Base-by-base conservation (phyloP, 139 green algal species). In the Tetradesmus lagerheimii region DNA sequence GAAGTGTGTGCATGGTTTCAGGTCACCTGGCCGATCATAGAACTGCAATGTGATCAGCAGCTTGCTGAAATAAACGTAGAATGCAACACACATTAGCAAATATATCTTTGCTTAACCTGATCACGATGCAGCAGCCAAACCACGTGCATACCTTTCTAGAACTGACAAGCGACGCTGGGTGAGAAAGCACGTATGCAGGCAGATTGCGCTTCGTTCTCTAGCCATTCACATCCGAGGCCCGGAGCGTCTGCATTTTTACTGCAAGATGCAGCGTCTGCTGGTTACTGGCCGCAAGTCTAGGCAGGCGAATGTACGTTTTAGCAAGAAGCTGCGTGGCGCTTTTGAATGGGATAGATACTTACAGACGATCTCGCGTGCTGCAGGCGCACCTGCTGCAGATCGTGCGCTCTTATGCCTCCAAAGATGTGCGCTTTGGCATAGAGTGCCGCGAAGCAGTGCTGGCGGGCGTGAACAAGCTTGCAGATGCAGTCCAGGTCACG, bases 401-500 rank as follows among this genome's bases (percentile, higher is more conserved):
- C 3, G 82, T 91, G 38, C 95, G 96, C 50, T 93, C 75, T 67
- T 99, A 96, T 82, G 97, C 97, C 29, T 95, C 97, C 41, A 99
- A 99, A 93, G 98, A 99, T 35, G 91, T 99, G 31, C 93, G 94
- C 4, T 99, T 99, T 92, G 98, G 98, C 85, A 96, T 98, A 29
- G 98, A 99, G 47, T 98, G 95, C 89, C 93, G 98, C 3, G 95
- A 97, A 6, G 93, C 93, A 31, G 96, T 99, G 38, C 95, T 99
- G 29, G 89, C 88, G 1, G 98, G 98, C 45, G 96, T 99, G 6
- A 98, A 99, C 86, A 97, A 97, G 91, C 95, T 99, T 25, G 98
- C 98, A 3, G 98, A 99, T 92, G 98, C 98, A 20, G 98, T 99
- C 43, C 97, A 99, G 93, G 98, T 99, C 67, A 99, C 98, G 4